These are phyloP conservation scores for Castanea mollissima DNA, from an alignment of 306 rosid species.

Conservation along the genomic window DNA sequence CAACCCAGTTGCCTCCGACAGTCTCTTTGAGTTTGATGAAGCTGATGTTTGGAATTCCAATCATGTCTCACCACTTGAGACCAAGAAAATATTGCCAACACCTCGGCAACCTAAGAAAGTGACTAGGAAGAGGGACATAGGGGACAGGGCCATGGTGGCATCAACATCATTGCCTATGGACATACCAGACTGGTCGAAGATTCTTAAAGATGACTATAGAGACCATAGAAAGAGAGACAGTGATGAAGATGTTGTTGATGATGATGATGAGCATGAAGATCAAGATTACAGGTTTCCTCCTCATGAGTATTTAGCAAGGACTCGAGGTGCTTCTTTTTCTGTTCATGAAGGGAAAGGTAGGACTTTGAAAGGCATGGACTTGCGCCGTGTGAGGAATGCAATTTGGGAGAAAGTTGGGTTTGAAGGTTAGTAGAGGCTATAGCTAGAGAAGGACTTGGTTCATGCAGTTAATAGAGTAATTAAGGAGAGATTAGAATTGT, in stretches of 20 bases:
- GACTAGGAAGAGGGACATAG: constrained; percentile 7
- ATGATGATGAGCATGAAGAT: not conserved
- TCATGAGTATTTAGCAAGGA: constrained; percentile 78
- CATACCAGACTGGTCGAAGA: constrained; percentile 85
- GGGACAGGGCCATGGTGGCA: not conserved
- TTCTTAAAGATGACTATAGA: constrained; percentile 57
- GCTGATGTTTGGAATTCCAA: constrained; percentile 46
- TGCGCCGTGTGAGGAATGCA: constrained; percentile 81
- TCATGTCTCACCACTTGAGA: not conserved
- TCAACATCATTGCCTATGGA: constrained; percentile 67
- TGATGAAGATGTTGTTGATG: constrained; percentile 21
- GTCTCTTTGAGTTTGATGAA: constrained; percentile 54
- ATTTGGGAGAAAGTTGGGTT: constrained; percentile 87
- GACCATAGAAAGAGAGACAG: constrained; percentile 29
- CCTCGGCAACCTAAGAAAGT: constrained; percentile 34
- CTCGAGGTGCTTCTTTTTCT: constrained; percentile 73
- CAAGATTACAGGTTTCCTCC: constrained; percentile 53
- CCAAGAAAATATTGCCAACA: constrained; percentile 19
- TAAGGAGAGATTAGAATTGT: not conserved
- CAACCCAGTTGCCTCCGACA: constrained; percentile 20
- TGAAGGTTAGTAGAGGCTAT: constrained; percentile 45
- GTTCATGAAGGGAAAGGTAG: constrained; percentile 96
- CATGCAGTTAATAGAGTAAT: constrained; percentile 4
- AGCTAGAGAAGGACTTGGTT: not conserved
- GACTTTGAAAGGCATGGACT: constrained; percentile 86